A percentile compares a stretch with the other conserved stretches of the same genome.
phyloP scores from a whole-genome alignment of 805 yeast genomes.

The Starmerella vitae region DNA sequence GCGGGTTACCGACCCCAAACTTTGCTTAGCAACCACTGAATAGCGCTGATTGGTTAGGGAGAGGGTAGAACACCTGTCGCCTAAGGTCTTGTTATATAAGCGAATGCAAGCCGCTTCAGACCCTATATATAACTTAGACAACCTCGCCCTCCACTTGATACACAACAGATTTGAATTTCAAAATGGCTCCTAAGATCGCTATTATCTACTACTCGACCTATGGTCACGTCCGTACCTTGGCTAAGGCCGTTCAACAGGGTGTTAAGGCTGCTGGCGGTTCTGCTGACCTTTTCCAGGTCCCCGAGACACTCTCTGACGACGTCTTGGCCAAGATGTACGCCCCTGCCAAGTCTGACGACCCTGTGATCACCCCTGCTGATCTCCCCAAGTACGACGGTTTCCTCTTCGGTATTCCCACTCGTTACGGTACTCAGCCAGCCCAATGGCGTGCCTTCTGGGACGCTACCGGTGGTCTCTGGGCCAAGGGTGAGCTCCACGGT shows the following conservation, averaged over 20 bases:
- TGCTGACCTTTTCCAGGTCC: constrained; percentile 64
- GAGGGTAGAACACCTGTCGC: too few relatives aligned
- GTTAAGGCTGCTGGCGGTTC: constrained; percentile 53
- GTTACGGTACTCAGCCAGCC: constrained; percentile 63
- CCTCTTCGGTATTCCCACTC: constrained; percentile 66
- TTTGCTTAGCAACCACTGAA: too few relatives aligned
- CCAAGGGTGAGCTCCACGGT: constrained; percentile 51
- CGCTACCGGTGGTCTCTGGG: constrained; percentile 66
- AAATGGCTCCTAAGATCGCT: constrained; percentile 41
- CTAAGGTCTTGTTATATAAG: too few relatives aligned
- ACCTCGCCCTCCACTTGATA: too few relatives aligned
- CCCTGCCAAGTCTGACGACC: constrained; percentile 35
- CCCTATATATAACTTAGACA: too few relatives aligned
- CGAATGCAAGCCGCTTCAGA: too few relatives aligned
- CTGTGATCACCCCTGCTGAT: constrained; percentile 44
- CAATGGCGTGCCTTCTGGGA: constrained; percentile 71
- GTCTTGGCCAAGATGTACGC: constrained; percentile 54
- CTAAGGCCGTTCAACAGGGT: constrained; percentile 57
- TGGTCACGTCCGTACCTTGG: constrained; percentile 61
- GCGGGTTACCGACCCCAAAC: too few relatives aligned
- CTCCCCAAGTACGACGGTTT: constrained; percentile 56
- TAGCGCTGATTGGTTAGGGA: too few relatives aligned
- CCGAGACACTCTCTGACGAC: constrained; percentile 59
- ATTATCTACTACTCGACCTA: constrained; percentile 70
- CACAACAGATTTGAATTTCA: too few relatives aligned